Conservation (phyloP, 2,329 filamentous ascomycete species). For the Fusarium ramigenum region DNA sequence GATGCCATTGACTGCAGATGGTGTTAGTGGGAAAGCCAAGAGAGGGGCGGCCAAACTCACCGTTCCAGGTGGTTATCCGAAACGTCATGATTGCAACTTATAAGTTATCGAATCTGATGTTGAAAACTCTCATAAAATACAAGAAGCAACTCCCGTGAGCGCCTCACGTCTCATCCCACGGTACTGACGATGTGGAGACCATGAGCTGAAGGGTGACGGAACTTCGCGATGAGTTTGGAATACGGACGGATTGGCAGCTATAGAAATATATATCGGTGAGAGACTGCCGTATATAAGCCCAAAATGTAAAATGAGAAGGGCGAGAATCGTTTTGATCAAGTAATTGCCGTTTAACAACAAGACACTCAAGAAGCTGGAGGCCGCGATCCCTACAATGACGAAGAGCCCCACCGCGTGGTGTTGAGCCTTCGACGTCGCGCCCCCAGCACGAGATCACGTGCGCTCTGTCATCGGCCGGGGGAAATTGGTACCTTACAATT, state of each 20-base stretch:
- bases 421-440: constrained; percentile 27
- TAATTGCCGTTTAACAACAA: background rate
- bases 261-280: rapidly evolving
- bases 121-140: background rate
- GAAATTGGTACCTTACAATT: constrained; percentile 43
- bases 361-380: background rate
- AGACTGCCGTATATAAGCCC: rapidly evolving
- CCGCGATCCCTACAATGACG: constrained; percentile 27
- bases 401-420: constrained; percentile 29
- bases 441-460: constrained; percentile 46
- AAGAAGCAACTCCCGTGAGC: background rate
- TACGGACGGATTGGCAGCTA: background rate
- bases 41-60: constrained; percentile 54
- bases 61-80: constrained; percentile 89
- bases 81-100: constrained; percentile 67
- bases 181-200: background rate
- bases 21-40: constrained; percentile 1
- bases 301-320: background rate
- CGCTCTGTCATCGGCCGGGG: background rate
- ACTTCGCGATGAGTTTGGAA: background rate
- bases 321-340: background rate
- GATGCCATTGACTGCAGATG: constrained; percentile 76
- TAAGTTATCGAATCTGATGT: background rate
- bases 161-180: constrained; percentile 9
- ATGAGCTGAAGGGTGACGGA: background rate